A percentile compares a stretch with the other conserved stretches of the same genome.
Evolutionary conservation across 306 rosid species (phyloP).

Genomic region (Fragaria nilgerrensis): DNA sequence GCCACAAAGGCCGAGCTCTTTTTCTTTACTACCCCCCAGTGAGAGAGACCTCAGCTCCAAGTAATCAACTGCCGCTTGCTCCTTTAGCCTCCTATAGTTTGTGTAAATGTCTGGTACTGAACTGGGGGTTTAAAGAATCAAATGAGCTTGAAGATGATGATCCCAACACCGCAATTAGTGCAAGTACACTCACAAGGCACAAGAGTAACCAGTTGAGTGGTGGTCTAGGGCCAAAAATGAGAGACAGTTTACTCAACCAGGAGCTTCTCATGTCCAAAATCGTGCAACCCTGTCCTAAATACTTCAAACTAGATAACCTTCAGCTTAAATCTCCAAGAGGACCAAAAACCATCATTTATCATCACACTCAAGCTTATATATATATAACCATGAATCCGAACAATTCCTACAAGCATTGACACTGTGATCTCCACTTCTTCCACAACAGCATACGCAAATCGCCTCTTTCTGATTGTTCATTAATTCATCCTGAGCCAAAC

Average conservation of each 20-base stretch:
- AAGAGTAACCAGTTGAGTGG: constrained; percentile 73
- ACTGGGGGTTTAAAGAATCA: constrained; percentile 39
- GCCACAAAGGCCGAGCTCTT: constrained; percentile 74
- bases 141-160: constrained; percentile 62
- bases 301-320: constrained; percentile 33
- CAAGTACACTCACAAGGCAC: constrained; percentile 62
- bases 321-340: constrained; percentile 47
- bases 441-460: constrained; percentile 27
- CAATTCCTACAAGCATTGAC: constrained; percentile 49
- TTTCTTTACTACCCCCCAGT: constrained; percentile 44
- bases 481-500: constrained; percentile 18
- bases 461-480: constrained; percentile 14
- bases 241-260: constrained; percentile 71
- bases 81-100: constrained; percentile 88
- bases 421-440: constrained; percentile 36
- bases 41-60: constrained; percentile 75
- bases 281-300: constrained; percentile 27
- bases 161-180: constrained; percentile 63
- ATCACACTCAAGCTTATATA: constrained; percentile 37
- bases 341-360: constrained; percentile 43
- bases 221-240: constrained; percentile 63
- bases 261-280: constrained; percentile 85
- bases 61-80: constrained; percentile 79
- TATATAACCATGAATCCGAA: constrained; percentile 36
- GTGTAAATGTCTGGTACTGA: constrained; percentile 56